Evolutionary conservation across 2,329 filamentous ascomycete genomes (phyloP), one percentile per base, ranked within the genome.

Genomic region (Neofusicoccum laricinum): DNA sequence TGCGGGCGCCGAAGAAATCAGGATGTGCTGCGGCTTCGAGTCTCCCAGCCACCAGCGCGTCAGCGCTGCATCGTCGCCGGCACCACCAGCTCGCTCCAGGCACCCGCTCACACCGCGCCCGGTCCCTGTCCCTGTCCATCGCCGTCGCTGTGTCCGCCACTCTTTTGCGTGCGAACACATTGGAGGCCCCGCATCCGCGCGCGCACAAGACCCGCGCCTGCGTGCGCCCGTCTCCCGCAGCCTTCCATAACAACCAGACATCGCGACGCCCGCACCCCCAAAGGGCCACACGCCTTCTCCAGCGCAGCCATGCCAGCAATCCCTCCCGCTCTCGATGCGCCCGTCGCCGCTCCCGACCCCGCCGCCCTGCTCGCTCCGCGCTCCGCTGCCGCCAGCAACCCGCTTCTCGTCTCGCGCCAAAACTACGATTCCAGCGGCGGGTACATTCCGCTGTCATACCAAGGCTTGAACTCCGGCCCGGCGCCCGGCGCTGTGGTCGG

Each of bases 361-460:
- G 45, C 43, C 45, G 32, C n/a, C 25, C 30, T 8, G 48, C 38
- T 53, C 36, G 14, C 34, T n/a, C 25, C 25, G 48, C 61, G 53
- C 21, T 45, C 38, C 19, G 21, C 21, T 19, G 21, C 53, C 21
- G 12, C 53, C 53, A n/a, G 21, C 15, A 40, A 32, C 15, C 8
- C 53, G 38, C 53, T 21, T 17, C 25, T 15, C 40, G 34, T 41
- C 30, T 19, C 34, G 10, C 66, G 65, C 53, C 68, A 64, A 51
- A 49, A 38, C 41, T 34, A 50, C 43, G 67, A 68, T 67, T 71
- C 72, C 62, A 69, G 73, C 62, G 75, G 75, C 61, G 76, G 75
- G 64, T 80, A 86, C 66, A 87, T 90, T 69, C 86, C 87, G 1
- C 82, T 85, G 30, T 85, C 85, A 68, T 90, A 90, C 75, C 79